These are phyloP conservation scores for Helianthus tuberosus DNA, from an alignment of 129 eudicot genomes.

Conservation along the genomic window DNA sequence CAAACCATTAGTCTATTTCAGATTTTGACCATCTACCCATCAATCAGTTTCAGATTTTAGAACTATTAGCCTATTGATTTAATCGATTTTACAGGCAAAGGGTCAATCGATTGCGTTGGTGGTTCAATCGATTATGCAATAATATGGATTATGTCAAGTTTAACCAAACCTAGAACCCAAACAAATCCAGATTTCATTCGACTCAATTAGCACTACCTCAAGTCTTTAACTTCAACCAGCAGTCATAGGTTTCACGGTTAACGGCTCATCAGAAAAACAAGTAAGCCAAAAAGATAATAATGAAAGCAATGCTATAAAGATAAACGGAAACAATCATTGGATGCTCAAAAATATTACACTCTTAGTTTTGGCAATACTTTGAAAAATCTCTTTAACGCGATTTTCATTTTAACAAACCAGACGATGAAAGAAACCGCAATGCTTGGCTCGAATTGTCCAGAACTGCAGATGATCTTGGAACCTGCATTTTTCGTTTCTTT, in stretches of 20 bases:
- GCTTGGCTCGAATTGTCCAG: constrained; percentile 82
- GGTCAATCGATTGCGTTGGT: no score
- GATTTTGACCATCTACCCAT: no score
- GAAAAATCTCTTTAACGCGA: neutral
- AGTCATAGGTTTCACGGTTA: neutral
- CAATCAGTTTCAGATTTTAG: no score
- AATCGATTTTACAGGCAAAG: no score
- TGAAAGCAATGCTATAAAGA: neutral
- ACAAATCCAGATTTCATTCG: neutral
- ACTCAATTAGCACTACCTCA: neutral
- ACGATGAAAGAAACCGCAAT: constrained; percentile 64
- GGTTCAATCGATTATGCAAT: no score
- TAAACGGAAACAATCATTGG: constrained; percentile 15
- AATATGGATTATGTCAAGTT: neutral
- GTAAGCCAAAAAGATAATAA: neutral
- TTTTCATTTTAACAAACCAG: constrained; percentile 52
- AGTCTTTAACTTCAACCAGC: neutral
- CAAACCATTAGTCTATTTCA: no score
- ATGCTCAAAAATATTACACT: constrained; percentile 3
- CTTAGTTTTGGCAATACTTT: neutral
- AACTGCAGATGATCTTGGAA: constrained; percentile 83
- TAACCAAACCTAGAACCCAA: neutral
- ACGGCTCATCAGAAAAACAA: neutral
- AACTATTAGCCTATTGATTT: no score
- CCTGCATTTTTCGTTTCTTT: constrained; percentile 74